A percentile compares a stretch with the other conserved stretches of the same genome.
These are phyloP conservation scores for Yamadazyma triangularis DNA, from an alignment of 1,139 yeast genomes.

Conservation along the genomic window DNA sequence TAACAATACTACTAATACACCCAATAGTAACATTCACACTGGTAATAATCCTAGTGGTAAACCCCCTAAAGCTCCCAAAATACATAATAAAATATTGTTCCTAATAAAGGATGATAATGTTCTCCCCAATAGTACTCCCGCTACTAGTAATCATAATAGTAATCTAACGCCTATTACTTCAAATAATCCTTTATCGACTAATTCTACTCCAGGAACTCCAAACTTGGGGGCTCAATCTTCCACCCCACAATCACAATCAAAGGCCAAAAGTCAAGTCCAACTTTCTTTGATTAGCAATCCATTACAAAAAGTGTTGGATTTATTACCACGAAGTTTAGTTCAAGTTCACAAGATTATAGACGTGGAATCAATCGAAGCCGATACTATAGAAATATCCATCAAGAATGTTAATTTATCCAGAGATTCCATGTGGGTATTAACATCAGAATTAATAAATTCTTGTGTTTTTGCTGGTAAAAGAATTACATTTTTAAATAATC, in stretches of 20 bases:
- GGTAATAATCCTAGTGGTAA: not conserved
- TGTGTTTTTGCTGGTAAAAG: slow-evolving; percentile 70
- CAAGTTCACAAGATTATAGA: slow-evolving; percentile 41
- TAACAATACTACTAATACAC: not conserved
- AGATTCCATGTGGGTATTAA: slow-evolving; percentile 90
- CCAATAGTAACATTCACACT: not conserved
- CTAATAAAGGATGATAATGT: slow-evolving; percentile 6
- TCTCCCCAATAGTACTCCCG: not conserved
- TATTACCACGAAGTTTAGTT: slow-evolving; percentile 64
- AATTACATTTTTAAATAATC: slow-evolving; percentile 54
- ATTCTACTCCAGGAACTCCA: slow-evolving; percentile 5
- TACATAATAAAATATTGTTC: slow-evolving; percentile 5
- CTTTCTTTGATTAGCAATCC: slow-evolving; percentile 63
- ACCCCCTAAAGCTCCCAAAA: slow-evolving; percentile 4
- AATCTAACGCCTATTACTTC: slow-evolving; percentile 3
- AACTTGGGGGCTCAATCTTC: slow-evolving; percentile 1
- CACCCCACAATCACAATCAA: slow-evolving; percentile 2
- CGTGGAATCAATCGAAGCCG: slow-evolving; percentile 55
- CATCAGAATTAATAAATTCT: slow-evolving; percentile 54
- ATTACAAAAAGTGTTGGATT: slow-evolving; percentile 55
- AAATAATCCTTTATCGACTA: slow-evolving; percentile 1
- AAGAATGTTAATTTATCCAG: slow-evolving; percentile 80
- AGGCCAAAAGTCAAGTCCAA: slow-evolving; percentile 19
- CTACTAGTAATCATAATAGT: not conserved
- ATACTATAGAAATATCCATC: slow-evolving; percentile 74